Percentiles rank a stretch among this genome's conserved stretches.
phyloP scores from a whole-genome alignment of 1,139 yeast species.

The Blastobotrys raffinosifermentans region DNA sequence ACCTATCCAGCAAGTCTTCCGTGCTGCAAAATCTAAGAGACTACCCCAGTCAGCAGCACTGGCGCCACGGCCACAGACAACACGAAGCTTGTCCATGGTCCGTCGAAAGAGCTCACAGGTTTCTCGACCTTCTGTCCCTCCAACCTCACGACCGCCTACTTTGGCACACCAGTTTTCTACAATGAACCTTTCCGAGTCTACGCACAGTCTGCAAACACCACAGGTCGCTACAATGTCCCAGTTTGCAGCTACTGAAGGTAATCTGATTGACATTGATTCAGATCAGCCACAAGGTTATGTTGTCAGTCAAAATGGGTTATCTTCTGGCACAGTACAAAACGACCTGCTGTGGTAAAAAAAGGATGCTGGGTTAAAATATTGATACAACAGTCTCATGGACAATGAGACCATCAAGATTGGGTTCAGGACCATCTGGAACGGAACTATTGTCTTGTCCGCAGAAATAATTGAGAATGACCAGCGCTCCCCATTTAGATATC shows the following conservation, averaged over 20 bases:
- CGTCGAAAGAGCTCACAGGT: neutral
- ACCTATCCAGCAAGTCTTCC: constrained; percentile 74
- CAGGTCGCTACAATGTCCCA: neutral
- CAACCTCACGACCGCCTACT: too few species aligned
- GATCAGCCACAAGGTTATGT: constrained; percentile 4
- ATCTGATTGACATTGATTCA: constrained; percentile 19
- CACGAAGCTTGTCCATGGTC: neutral
- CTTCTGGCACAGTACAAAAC: constrained; percentile 16
- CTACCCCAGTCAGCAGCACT: constrained; percentile 63
- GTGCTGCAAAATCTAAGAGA: constrained; percentile 51
- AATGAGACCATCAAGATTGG: constrained; percentile 58
- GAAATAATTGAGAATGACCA: constrained; percentile 55
- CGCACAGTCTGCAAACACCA: neutral
- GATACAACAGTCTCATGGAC: constrained; percentile 62
- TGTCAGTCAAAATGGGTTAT: constrained; percentile 22
- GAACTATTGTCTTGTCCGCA: constrained; percentile 39
- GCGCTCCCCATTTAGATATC: constrained; percentile 80
- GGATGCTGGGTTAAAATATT: constrained; percentile 18
- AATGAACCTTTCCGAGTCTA: neutral
- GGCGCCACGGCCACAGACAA: constrained; percentile 28
- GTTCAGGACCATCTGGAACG: constrained; percentile 78
- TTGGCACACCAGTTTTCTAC: constrained; percentile 6
- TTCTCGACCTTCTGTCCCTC: constrained; percentile 1
- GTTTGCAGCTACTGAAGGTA: constrained; percentile 4
- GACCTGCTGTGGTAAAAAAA: constrained; percentile 20